These are phyloP conservation scores for Rhizoclosmatium globosum DNA, from an alignment of 192 early-diverging fungal genomes.

Conservation along the genomic window DNA sequence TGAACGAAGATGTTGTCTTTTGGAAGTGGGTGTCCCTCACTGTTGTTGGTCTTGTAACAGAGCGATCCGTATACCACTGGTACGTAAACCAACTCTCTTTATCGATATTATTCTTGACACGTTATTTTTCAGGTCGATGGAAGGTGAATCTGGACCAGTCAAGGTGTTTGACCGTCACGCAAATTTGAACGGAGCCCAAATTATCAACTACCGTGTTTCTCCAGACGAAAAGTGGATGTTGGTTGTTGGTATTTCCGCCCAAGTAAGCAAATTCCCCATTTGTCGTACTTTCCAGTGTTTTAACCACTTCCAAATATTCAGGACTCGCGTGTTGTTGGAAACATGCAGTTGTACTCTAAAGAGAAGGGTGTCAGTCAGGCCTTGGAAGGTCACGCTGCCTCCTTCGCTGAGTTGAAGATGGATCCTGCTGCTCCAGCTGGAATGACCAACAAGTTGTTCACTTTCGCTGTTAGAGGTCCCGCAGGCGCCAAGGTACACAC, in stretches of 20 bases:
- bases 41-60: conserved; percentile 89
- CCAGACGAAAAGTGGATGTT: conserved; percentile 94
- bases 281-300: background rate
- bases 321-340: conserved; percentile 90
- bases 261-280: conserved; percentile 46
- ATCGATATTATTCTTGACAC: background rate
- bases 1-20: conserved; percentile 92
- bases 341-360: conserved; percentile 96
- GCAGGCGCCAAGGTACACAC: conserved; percentile 79
- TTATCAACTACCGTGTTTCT: conserved; percentile 95
- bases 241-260: conserved; percentile 92
- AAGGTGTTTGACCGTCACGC: conserved; percentile 96
- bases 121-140: conserved; percentile 67
- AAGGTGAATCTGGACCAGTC: conserved; percentile 81
- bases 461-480: conserved; percentile 88
- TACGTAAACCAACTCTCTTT: background rate
- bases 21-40: conserved; percentile 96
- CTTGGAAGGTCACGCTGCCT: conserved; percentile 96
- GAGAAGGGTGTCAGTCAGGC: conserved; percentile 92
- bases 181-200: conserved; percentile 84
- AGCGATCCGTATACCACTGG: conserved; percentile 94
- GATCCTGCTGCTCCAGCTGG: conserved; percentile 77
- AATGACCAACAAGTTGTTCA: conserved; percentile 79
- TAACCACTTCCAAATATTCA: conserved; percentile 21
- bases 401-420: conserved; percentile 89